phyloP scores from a whole-genome alignment of 2,329 filamentous ascomycete genomes.

The Capronia coronata region DNA sequence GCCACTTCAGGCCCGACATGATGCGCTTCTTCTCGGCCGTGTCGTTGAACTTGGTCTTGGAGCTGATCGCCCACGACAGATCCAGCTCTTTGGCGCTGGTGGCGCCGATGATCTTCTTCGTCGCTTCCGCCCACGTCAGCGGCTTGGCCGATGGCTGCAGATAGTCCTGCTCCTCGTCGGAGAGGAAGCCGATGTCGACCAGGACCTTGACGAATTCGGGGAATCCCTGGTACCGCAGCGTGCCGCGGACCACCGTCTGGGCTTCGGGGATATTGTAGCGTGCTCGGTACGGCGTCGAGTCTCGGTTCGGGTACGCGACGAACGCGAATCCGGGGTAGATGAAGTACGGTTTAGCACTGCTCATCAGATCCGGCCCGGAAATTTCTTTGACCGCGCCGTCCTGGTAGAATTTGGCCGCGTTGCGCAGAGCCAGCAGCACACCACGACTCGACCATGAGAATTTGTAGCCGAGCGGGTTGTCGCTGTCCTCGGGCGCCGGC shows the following conservation, averaged over 20 bases:
- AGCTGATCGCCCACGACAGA: conserved; percentile 64
- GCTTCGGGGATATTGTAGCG: conserved; percentile 89
- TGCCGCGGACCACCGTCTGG: conserved; percentile 76
- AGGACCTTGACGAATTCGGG: conserved; percentile 82
- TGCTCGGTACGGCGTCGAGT: conserved; percentile 80
- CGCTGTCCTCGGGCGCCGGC: conserved; percentile 43
- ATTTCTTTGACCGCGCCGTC: conserved; percentile 59
- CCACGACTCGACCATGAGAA: conserved; percentile 48
- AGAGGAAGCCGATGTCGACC: conserved; percentile 84
- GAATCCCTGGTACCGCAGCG: conserved; percentile 82
- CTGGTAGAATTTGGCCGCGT: conserved; percentile 75
- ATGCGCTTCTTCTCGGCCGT: conserved; percentile 65
- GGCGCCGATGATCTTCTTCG: conserved; percentile 67
- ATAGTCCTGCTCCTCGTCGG: conserved; percentile 59
- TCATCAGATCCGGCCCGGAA: conserved; percentile 62
- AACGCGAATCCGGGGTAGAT: conserved; percentile 82
- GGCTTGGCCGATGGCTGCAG: conserved; percentile 48
- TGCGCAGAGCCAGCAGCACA: conserved; percentile 78
- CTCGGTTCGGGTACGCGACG: conserved; percentile 88
- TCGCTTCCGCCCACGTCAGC: conserved; percentile 77
- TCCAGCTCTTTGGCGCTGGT: conserved; percentile 60
- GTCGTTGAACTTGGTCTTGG: conserved; percentile 66
- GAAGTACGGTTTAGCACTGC: conserved; percentile 76
- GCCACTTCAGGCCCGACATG: conserved; percentile 66
- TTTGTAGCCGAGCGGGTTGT: neutral